Base-by-base conservation (phyloP, 139 green algal genomes). In the Auxenochlorella pyrenoidosa region DNA sequence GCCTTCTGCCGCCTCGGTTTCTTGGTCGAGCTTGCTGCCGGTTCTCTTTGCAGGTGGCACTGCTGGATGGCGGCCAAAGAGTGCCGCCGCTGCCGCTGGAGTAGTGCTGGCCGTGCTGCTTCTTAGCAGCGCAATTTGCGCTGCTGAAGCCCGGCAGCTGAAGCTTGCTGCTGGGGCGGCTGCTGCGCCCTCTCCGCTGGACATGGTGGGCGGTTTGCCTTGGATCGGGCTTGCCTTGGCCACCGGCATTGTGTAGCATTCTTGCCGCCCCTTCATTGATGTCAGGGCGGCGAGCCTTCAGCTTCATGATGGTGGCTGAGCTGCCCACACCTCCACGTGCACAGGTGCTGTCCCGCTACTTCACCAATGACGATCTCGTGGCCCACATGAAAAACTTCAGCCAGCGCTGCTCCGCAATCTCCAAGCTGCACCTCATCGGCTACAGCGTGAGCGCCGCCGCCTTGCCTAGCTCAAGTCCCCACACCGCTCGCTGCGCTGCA, bases 361-460 rank as follows among this genome's bases (percentile, higher is more conserved):
- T 82, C 6, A 87, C 38, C 26, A 87, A 87, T 16, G 41, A 47
- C 0, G 83, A 81, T 71, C 71, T 87, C 54, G 28, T 38, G 16
- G 58, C 54, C 0, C 71, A 87, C 83, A 77, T 87, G 47, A 76
- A 36, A 43, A 51, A 75, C 26, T 87, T 82, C 75, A 40, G 30
- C 4, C 36, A 28, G 8, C 83, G 83, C 83, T 87, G 83, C 72
- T 16, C 22, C 51, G 28, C 32, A 36, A 82, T 87, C 40, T 28
- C 71, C 71, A 82, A 65, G 71, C 83, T 87, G 36, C 47, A 73
- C 70, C 15, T 32, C 6, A 86, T 86, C 4, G 82, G 82, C 21
- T 32, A 22, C 43, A 82, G 71, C 54, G 80, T 85, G 44, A 77
- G 34, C 34, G n/a, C 19, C 68, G n/a, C 68, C 32, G n/a, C n/a